phyloP scores from a whole-genome alignment of 345 rosid genomes.

The Eucalyptus tenuipes region DNA sequence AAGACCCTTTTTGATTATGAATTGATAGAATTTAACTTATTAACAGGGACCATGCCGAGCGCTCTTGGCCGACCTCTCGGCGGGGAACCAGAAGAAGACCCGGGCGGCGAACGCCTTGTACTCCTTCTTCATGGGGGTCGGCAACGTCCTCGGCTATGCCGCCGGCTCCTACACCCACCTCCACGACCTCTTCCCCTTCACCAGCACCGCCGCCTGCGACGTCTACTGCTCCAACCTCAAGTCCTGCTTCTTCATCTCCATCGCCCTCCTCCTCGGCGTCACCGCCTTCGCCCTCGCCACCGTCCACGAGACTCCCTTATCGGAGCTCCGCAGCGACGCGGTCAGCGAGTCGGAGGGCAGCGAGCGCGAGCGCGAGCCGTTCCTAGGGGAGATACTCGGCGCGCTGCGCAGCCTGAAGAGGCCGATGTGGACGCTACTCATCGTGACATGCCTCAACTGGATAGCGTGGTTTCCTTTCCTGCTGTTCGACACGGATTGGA shows the following conservation, averaged over 20 bases:
- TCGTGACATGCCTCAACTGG: constrained; percentile 43
- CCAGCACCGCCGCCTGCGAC: constrained; percentile 29
- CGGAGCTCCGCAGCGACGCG: neutral
- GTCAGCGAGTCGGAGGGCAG: neutral
- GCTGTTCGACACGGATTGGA: constrained; percentile 43
- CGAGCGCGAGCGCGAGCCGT: neutral
- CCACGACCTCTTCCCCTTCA: constrained; percentile 17
- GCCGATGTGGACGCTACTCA: constrained; percentile 28
- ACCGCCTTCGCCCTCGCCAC: constrained; percentile 11
- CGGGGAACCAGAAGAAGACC: constrained; percentile 12
- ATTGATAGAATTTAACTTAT: neutral
- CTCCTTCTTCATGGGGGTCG: constrained; percentile 44
- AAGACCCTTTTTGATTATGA: neutral
- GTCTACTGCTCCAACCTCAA: constrained; percentile 39
- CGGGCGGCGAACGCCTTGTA: constrained; percentile 17
- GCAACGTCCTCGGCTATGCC: constrained; percentile 32
- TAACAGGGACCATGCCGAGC: constrained; percentile 17
- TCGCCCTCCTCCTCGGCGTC: constrained; percentile 13
- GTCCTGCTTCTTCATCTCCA: constrained; percentile 33
- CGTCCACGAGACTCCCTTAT: constrained; percentile 12
- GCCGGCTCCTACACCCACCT: constrained; percentile 26
- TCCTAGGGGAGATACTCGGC: constrained; percentile 6
- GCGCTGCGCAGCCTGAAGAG: constrained; percentile 12
- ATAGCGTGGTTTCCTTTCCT: constrained; percentile 40
- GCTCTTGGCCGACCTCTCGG: constrained; percentile 32